Evolutionary conservation across 495 filamentous ascomycete genomes (phyloP).

Genomic region (Ramalina intermedia): DNA sequence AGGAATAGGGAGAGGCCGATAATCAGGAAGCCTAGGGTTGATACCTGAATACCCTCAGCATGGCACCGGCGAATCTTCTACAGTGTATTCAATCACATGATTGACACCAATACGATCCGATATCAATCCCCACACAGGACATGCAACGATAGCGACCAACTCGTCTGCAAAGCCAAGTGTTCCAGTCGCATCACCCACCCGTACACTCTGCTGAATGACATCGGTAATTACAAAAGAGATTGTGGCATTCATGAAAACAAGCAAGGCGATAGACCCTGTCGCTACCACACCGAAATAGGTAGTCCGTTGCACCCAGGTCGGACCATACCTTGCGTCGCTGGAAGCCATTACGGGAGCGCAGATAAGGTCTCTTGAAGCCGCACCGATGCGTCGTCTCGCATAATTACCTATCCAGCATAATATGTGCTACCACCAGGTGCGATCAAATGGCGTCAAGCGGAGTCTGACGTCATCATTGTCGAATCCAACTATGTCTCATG

Average conservation of each 20-base stretch:
- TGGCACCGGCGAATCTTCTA: neutral
- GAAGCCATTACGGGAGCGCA: no score
- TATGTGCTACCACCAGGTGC: no score
- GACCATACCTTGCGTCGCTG: constrained; percentile 8
- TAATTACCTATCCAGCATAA: neutral
- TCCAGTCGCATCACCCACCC: constrained; percentile 80
- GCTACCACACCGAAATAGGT: constrained; percentile 84
- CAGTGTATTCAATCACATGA: constrained; percentile 23
- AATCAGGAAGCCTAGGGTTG: constrained; percentile 62
- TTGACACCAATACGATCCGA: constrained; percentile 81
- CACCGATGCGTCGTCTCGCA: neutral
- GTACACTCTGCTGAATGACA: constrained; percentile 57
- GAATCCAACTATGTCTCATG: no score
- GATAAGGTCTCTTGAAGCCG: neutral
- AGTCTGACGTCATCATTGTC: no score
- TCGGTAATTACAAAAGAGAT: constrained; percentile 92
- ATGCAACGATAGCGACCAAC: constrained; percentile 76
- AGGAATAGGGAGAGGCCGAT: constrained; percentile 62
- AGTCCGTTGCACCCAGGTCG: constrained; percentile 56
- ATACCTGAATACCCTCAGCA: constrained; percentile 35
- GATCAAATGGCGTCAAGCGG: no score
- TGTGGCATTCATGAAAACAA: constrained; percentile 92
- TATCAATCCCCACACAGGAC: constrained; percentile 82
- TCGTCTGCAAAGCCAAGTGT: constrained; percentile 95
- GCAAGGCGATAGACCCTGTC: constrained; percentile 89